Percentiles rank a stretch among this genome's conserved stretches.
phyloP scores from a whole-genome alignment of 805 yeast species.

The Zygoascus ofunaensis region DNA sequence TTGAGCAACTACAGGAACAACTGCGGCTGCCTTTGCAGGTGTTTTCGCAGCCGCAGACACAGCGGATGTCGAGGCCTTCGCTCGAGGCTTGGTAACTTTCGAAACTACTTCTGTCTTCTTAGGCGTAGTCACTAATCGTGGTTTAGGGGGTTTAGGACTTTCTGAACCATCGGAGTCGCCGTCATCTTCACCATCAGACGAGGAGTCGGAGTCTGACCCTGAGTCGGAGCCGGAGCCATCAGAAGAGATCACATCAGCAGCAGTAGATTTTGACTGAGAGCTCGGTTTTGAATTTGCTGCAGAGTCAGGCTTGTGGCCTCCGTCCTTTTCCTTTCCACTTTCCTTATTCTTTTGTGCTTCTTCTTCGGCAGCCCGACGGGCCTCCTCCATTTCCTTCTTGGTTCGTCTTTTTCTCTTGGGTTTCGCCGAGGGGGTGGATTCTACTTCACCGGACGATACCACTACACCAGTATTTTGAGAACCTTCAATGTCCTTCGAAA shows the following conservation, averaged over 20 bases:
- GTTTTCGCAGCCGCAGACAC: neutral
- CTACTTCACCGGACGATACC: too few relatives aligned
- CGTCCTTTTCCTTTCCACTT: neutral
- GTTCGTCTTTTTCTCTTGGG: neutral
- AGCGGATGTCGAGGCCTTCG: neutral
- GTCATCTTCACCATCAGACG: constrained; percentile 6
- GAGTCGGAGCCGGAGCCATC: neutral
- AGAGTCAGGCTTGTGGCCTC: neutral
- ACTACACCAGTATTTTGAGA: too few relatives aligned
- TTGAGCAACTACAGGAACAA: neutral
- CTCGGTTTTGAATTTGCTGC: neutral
- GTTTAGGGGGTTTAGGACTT: constrained; percentile 12
- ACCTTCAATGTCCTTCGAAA: too few relatives aligned
- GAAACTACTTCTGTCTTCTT: neutral
- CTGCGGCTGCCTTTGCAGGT: neutral
- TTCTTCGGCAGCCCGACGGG: neutral
- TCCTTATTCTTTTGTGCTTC: neutral
- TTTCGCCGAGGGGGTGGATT: neutral
- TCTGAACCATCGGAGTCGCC: constrained; percentile 7
- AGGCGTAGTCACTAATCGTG: constrained; percentile 3
- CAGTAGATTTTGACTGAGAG: neutral
- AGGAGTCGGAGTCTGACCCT: constrained; percentile 3
- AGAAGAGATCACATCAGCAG: neutral
- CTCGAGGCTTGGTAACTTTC: neutral
- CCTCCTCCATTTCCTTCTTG: neutral